A percentile compares a stretch with the other conserved stretches of the same genome.
Conservation (phyloP, 2,329 filamentous ascomycete species). For the Beauveria rudraprayagi region DNA sequence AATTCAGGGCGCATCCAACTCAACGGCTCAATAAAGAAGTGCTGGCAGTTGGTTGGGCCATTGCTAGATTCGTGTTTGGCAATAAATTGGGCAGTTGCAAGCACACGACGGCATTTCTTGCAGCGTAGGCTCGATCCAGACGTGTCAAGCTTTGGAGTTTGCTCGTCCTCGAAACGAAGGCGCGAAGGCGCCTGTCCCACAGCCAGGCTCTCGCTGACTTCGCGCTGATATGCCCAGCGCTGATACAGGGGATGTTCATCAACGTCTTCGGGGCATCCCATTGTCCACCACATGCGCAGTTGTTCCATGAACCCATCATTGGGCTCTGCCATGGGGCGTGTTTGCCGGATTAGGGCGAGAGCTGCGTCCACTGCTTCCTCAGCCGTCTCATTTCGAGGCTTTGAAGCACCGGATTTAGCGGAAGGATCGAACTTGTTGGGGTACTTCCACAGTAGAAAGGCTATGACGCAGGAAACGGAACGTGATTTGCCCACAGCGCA, state of each 20-base stretch:
- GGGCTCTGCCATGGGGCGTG: constrained; percentile 73
- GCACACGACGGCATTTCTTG: constrained; percentile 74
- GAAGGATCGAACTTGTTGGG: constrained; percentile 43
- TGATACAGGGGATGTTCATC: constrained; percentile 71
- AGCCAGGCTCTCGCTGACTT: constrained; percentile 51
- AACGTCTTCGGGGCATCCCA: constrained; percentile 64
- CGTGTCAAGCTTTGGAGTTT: constrained; percentile 33
- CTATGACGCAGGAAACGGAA: constrained; percentile 74
- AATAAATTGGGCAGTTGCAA: constrained; percentile 54
- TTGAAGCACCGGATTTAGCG: constrained; percentile 21
- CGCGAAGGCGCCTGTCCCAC: constrained; percentile 73
- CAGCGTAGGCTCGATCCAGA: constrained; percentile 53
- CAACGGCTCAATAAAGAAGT: constrained; percentile 85
- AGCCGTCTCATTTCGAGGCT: constrained; percentile 28
- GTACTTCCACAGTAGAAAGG: constrained; percentile 70
- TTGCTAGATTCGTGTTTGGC: constrained; percentile 47
- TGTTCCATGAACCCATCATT: constrained; percentile 90
- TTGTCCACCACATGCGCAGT: constrained; percentile 76
- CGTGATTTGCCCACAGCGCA: constrained; percentile 96
- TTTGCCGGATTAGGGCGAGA: constrained; percentile 59
- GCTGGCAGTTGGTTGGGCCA: constrained; percentile 51
- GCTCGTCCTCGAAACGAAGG: constrained; percentile 76
- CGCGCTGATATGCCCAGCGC: constrained; percentile 52
- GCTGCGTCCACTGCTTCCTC: constrained; percentile 49
- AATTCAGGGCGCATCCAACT: constrained; percentile 90